Evolutionary conservation across 2,329 filamentous ascomycete species (phyloP).

Genomic region (Tolypocladium amazonense): DNA sequence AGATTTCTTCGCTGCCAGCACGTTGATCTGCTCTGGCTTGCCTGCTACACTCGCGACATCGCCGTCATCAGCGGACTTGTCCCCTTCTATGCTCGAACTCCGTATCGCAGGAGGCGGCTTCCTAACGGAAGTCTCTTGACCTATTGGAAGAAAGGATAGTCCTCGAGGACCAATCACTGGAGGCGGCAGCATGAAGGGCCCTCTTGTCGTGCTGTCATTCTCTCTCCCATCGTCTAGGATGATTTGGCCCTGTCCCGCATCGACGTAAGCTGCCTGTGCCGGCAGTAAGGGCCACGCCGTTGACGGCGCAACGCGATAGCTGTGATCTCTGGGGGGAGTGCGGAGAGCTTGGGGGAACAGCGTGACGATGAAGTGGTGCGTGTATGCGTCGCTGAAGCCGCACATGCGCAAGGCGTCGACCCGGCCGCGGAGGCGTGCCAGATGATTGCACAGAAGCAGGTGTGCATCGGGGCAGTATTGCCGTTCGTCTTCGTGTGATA

Average conservation of each 20-base stretch:
- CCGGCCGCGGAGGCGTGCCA: conserved; percentile 17
- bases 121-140: no score
- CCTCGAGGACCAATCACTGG: conserved; percentile 9
- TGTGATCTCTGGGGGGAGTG: conserved; percentile 1
- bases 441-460: conserved; percentile 19
- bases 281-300: conserved; percentile 18
- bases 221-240: conserved; percentile 2
- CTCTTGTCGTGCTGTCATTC: conserved; percentile 7
- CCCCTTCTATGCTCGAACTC: neutral
- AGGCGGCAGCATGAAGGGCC: conserved; percentile 14
- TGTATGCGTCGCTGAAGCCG: conserved; percentile 23
- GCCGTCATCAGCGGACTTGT: neutral
- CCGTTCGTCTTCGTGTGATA: neutral
- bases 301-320: conserved; percentile 20
- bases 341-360: conserved; percentile 12
- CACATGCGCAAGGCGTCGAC: conserved; percentile 23
- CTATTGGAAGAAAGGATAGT: neutral
- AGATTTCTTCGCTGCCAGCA: neutral
- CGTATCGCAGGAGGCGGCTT: neutral
- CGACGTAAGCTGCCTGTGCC: conserved; percentile 17
- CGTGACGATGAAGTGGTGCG: conserved; percentile 13
- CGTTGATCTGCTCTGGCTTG: neutral
- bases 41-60: neutral
- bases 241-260: conserved; percentile 11
- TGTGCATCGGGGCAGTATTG: conserved; percentile 20